Percentiles rank a stretch among this genome's conserved stretches.
Conservation (phyloP, 371 early-diverging fungal species). For the Phascolomyces articulosus region DNA sequence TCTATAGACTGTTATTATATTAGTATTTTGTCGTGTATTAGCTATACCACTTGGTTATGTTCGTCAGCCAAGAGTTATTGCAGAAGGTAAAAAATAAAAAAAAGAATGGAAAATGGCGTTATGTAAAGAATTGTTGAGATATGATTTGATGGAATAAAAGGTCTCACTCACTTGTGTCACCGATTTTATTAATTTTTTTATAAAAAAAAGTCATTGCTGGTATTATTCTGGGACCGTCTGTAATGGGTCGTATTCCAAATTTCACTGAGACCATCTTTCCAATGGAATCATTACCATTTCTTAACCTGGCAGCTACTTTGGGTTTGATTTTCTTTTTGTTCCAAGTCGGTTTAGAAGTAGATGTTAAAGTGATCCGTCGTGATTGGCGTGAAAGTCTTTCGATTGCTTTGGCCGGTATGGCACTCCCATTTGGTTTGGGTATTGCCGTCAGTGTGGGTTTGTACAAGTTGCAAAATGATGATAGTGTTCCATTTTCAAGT, state of each 20-base stretch:
- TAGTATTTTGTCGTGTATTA: constrained; percentile 66
- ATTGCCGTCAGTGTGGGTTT: constrained; percentile 72
- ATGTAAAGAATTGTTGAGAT: background rate
- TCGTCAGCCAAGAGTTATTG: constrained; percentile 77
- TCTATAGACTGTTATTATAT: constrained; percentile 64
- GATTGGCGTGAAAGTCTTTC: constrained; percentile 48
- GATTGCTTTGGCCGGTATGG: constrained; percentile 76
- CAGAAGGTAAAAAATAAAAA: constrained; percentile 53
- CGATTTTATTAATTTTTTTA: too few relatives aligned
- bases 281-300: constrained; percentile 58
- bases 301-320: constrained; percentile 83
- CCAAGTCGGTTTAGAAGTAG: constrained; percentile 85
- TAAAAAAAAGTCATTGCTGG: constrained; percentile 65
- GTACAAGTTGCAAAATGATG: constrained; percentile 53
- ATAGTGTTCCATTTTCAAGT: constrained; percentile 58
- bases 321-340: constrained; percentile 92
- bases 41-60: constrained; percentile 58
- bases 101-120: background rate
- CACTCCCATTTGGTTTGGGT: constrained; percentile 78
- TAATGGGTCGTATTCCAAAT: constrained; percentile 71
- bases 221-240: constrained; percentile 80
- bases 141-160: background rate
- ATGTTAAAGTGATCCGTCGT: constrained; percentile 51
- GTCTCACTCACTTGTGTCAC: background rate
- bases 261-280: constrained; percentile 71